Evolutionary conservation across 495 filamentous ascomycete genomes (phyloP).

Genomic region (Penicillium taxi): DNA sequence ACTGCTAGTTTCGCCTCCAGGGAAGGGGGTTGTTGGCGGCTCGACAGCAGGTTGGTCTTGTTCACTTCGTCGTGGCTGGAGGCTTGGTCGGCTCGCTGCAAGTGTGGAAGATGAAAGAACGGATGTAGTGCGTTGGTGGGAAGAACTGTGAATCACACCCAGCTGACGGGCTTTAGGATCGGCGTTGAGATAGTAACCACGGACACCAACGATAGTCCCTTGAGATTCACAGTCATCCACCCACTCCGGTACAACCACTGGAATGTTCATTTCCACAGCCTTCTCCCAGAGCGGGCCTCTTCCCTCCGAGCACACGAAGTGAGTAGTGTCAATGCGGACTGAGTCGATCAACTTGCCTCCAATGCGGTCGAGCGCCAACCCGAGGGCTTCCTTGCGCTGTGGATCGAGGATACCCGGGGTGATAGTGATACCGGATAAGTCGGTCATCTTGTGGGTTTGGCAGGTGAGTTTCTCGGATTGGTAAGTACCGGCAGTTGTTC

Average conservation of each 20-base stretch:
- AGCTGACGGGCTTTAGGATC: constrained; percentile 59
- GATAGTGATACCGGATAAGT: constrained; percentile 91
- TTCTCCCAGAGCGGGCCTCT: constrained; percentile 87
- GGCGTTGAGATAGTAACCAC: constrained; percentile 91
- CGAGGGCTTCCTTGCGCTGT: constrained; percentile 63
- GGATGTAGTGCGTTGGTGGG: constrained; percentile 38
- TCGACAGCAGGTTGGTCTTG: constrained; percentile 22
- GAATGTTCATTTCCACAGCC: constrained; percentile 95
- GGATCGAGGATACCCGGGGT: constrained; percentile 81
- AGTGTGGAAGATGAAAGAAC: constrained; percentile 19
- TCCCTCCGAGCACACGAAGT: constrained; percentile 97
- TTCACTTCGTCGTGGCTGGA: constrained; percentile 13
- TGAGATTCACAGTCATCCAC: constrained; percentile 88
- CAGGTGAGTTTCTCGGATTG: constrained; percentile 76
- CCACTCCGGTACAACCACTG: constrained; percentile 97
- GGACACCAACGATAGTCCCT: constrained; percentile 86
- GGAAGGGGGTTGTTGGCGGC: constrained; percentile 39
- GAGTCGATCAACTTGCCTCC: constrained; percentile 86
- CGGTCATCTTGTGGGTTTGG: constrained; percentile 97
- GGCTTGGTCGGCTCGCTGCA: constrained; percentile 21
- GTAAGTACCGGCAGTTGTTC: constrained; percentile 84
- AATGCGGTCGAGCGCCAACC: constrained; percentile 71
- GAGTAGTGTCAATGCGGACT: constrained; percentile 94
- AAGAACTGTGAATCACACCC: constrained; percentile 37
- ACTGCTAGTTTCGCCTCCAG: constrained; percentile 27